Evolutionary conservation across 2,329 filamentous ascomycete genomes (phyloP).

Genomic region (Teratosphaeria epicoccoides): DNA sequence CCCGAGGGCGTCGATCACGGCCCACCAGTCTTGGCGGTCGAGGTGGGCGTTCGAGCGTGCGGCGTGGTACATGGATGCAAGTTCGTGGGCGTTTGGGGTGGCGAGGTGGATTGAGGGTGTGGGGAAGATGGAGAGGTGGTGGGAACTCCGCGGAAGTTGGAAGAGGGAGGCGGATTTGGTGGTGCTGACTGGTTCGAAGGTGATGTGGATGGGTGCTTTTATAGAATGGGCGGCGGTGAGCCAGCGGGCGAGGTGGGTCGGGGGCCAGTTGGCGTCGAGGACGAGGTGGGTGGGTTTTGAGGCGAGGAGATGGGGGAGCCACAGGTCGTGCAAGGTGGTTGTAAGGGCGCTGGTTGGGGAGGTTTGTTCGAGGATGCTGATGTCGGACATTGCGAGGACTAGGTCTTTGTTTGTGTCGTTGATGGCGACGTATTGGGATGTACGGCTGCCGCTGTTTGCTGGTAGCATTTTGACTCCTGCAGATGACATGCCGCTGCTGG

Average conservation of each 20-base stretch:
- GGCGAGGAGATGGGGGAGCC: conserved; percentile 48
- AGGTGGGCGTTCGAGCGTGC: conserved; percentile 59
- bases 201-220: conserved; percentile 46
- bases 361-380: conserved; percentile 61
- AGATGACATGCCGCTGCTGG: conserved; percentile 53
- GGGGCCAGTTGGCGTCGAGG: conserved; percentile 78
- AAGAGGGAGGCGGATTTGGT: conserved; percentile 68
- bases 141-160: conserved; percentile 21
- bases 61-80: conserved; percentile 64
- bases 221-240: conserved; percentile 49
- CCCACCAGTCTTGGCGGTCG: conserved; percentile 64
- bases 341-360: conserved; percentile 25
- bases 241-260: conserved; percentile 56
- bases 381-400: conserved; percentile 89
- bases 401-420: conserved; percentile 78
- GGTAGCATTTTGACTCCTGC: conserved; percentile 46
- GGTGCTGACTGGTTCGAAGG: conserved; percentile 82
- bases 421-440: conserved; percentile 83
- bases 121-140: conserved; percentile 42
- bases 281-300: conserved; percentile 65
- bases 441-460: conserved; percentile 46
- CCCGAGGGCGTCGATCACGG: conserved; percentile 65
- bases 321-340: conserved; percentile 39
- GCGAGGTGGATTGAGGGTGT: conserved; percentile 57
- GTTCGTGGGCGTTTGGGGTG: conserved; percentile 75